Evolutionary conservation across 2,329 filamentous ascomycete genomes (phyloP).

Genomic region (Fusarium caatingaense): DNA sequence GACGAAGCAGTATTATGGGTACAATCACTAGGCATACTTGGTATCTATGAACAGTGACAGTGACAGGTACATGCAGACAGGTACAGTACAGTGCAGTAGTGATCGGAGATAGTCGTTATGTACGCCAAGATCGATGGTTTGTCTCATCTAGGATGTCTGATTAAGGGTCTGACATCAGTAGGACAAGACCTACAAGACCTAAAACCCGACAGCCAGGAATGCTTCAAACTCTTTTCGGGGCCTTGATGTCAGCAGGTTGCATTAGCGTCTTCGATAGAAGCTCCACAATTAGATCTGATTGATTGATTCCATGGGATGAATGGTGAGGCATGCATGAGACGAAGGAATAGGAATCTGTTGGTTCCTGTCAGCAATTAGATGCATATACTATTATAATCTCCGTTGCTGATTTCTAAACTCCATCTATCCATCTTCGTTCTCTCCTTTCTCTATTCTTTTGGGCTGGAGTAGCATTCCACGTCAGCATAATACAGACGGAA

Average conservation of each 20-base stretch:
- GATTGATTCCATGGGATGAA: not conserved
- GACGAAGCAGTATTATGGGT: not conserved
- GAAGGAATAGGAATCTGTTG: not conserved
- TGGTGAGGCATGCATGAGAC: not conserved
- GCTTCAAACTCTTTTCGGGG: slow-evolving; percentile 7
- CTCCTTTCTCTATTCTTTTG: not conserved
- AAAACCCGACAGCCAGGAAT: not conserved
- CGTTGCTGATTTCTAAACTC: not conserved
- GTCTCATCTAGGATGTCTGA: not conserved
- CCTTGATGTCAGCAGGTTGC: slow-evolving; percentile 39
- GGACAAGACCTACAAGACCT: not conserved
- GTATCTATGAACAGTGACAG: not conserved
- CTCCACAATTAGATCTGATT: slow-evolving; percentile 5
- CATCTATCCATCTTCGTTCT: not conserved
- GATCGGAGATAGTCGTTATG: not conserved
- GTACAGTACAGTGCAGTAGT: not conserved
- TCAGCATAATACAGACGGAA: slow-evolving; percentile 4
- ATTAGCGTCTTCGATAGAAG: slow-evolving; percentile 31
- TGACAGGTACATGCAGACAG: not conserved
- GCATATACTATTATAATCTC: not conserved
- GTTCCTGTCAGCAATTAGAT: slow-evolving; percentile 1
- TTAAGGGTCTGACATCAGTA: slow-evolving; percentile 36
- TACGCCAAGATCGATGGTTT: not conserved
- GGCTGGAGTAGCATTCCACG: not conserved
- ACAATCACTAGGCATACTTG: not conserved